Evolutionary conservation across 2,329 filamentous ascomycete species (phyloP).

Genomic region (Colletotrichum higginsianum): DNA sequence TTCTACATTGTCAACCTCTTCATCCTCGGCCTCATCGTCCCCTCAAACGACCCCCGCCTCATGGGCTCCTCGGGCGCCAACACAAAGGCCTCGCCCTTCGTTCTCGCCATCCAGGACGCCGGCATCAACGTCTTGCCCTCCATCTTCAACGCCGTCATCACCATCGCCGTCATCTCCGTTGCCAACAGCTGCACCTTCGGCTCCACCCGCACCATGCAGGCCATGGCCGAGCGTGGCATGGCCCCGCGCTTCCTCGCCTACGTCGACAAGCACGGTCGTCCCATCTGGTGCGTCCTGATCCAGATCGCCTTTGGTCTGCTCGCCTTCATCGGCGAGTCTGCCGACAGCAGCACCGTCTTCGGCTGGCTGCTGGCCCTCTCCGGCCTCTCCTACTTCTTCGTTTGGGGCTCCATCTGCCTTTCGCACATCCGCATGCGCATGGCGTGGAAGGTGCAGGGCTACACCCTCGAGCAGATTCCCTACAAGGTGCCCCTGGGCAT

Average conservation of each 20-base stretch:
- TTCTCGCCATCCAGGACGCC: constrained; percentile 65
- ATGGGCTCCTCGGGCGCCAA: constrained; percentile 53
- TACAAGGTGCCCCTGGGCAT: constrained; percentile 68
- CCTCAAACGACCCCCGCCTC: constrained; percentile 43
- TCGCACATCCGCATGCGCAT: constrained; percentile 77
- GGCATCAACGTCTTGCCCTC: constrained; percentile 65
- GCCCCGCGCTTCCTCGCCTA: constrained; percentile 71
- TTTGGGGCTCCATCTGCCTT: constrained; percentile 79
- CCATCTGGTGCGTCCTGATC: constrained; percentile 67
- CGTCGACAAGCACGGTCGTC: constrained; percentile 74
- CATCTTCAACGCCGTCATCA: constrained; percentile 67
- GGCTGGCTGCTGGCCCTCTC: constrained; percentile 79
- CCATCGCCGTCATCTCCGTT: constrained; percentile 66
- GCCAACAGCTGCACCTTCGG: constrained; percentile 67
- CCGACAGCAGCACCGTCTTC: constrained; percentile 64
- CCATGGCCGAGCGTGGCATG: constrained; percentile 63
- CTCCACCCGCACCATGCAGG: constrained; percentile 66
- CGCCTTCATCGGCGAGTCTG: constrained; percentile 63
- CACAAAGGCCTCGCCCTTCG: constrained; percentile 65
- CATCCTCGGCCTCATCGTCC: constrained; percentile 45
- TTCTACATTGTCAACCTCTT: constrained; percentile 46
- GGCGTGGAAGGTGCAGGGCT: constrained; percentile 73
- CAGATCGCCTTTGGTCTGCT: constrained; percentile 72
- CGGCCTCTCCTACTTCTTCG: constrained; percentile 81
- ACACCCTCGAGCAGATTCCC: constrained; percentile 63